These are phyloP conservation scores for Xanthoparmelia taractica DNA, from an alignment of 495 filamentous ascomycete genomes.

Conservation along the genomic window DNA sequence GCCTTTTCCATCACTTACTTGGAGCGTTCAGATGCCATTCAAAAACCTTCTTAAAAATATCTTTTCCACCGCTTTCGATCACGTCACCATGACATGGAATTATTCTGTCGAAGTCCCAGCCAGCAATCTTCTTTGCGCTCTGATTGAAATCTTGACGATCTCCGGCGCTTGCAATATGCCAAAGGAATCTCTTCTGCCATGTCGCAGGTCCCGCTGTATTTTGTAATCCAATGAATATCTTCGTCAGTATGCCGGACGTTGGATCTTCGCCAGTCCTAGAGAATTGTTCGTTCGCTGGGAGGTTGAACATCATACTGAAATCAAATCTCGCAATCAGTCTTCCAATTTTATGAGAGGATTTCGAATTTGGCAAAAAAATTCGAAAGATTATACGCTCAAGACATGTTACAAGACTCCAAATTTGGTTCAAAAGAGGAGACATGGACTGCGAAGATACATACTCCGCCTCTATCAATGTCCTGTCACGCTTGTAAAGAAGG, in stretches of 20 bases:
- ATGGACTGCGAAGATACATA: neutral
- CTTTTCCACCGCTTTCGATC: constrained; percentile 68
- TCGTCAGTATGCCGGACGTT: constrained; percentile 52
- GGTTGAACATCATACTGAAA: constrained; percentile 65
- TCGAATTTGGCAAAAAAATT: neutral
- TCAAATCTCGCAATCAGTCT: neutral
- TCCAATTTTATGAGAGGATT: neutral
- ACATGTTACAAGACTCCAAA: neutral
- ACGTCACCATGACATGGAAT: constrained; percentile 94
- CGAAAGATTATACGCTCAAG: neutral
- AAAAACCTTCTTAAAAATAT: constrained; percentile 72
- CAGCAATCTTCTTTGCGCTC: constrained; percentile 57
- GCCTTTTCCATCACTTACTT: constrained; percentile 1
- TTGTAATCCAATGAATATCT: constrained; percentile 53
- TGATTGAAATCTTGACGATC: constrained; percentile 62
- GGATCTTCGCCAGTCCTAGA: constrained; percentile 49
- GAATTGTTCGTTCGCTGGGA: constrained; percentile 85
- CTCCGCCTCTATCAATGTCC: constrained; percentile 84
- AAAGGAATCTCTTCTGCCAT: constrained; percentile 72
- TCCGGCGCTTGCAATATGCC: constrained; percentile 60
- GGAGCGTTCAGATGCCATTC: constrained; percentile 49
- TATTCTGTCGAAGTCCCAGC: constrained; percentile 81
- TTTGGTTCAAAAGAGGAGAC: neutral
- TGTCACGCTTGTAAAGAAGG: constrained; percentile 71
- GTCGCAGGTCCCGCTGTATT: constrained; percentile 55